A percentile compares a stretch with the other conserved stretches of the same genome.
Evolutionary conservation across 2,329 filamentous ascomycete species (phyloP).

Genomic region (Diplocarpon mali): DNA sequence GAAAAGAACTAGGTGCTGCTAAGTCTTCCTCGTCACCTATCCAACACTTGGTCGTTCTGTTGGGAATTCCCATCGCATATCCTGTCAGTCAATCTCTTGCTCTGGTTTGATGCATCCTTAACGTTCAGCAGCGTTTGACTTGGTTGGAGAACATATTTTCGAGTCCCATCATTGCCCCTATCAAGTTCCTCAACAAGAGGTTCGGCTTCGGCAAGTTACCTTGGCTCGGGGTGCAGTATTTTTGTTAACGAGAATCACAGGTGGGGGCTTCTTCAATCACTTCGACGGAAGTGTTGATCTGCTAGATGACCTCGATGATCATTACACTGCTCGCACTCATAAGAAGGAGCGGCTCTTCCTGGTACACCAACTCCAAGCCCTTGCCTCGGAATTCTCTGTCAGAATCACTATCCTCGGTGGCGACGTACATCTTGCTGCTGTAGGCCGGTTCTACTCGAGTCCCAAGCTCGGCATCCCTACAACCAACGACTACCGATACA

Average conservation of each 20-base stretch:
- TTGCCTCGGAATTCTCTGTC: constrained; percentile 77
- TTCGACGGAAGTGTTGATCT: constrained; percentile 93
- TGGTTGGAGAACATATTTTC: constrained; percentile 91
- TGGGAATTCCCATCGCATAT: constrained; percentile 81
- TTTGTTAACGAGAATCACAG: constrained; percentile 26
- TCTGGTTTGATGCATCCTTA: neutral
- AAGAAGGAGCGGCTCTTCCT: constrained; percentile 76
- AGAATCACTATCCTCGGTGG: constrained; percentile 88
- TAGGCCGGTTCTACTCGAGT: constrained; percentile 92
- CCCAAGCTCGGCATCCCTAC: constrained; percentile 65
- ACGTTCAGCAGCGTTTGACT: constrained; percentile 58
- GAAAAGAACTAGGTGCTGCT: constrained; percentile 60
- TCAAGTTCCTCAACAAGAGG: constrained; percentile 81
- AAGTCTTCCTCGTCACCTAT: constrained; percentile 62
- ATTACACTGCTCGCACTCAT: constrained; percentile 87
- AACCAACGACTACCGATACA: constrained; percentile 82
- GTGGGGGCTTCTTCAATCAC: constrained; percentile 79
- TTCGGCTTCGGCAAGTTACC: constrained; percentile 56
- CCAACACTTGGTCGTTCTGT: constrained; percentile 75
- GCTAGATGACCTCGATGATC: constrained; percentile 86
- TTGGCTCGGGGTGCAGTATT: neutral
- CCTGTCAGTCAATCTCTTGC: constrained; percentile 42
- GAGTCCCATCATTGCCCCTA: constrained; percentile 76
- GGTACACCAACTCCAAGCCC: constrained; percentile 68
- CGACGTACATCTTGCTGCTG: constrained; percentile 83